phyloP scores from a whole-genome alignment of 257 asterid species.

The Jacaranda mimosifolia region DNA sequence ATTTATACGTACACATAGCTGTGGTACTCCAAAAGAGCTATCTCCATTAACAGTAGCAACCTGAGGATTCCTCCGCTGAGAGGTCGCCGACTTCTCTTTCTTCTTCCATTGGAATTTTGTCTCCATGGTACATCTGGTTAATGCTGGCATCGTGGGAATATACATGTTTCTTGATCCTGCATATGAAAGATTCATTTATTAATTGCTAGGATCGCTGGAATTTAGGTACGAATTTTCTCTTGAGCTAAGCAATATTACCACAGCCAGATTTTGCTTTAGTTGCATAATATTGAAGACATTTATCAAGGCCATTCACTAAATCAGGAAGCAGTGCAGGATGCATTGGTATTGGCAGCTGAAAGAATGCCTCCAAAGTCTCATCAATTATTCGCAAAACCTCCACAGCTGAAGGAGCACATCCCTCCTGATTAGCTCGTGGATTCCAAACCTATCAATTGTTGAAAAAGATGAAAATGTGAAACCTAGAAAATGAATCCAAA shows the following conservation, averaged over 20 bases:
- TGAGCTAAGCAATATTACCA: constrained; percentile 59
- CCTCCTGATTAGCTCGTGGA: constrained; percentile 83
- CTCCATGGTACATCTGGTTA: constrained; percentile 81
- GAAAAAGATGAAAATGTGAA: constrained; percentile 1
- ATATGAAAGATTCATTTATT: constrained; percentile 18
- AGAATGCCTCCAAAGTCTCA: constrained; percentile 92
- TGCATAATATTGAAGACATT: constrained; percentile 85
- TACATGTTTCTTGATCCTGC: constrained; percentile 83
- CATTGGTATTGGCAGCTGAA: constrained; percentile 93
- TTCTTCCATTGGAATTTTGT: constrained; percentile 80
- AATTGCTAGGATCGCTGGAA: constrained; percentile 10
- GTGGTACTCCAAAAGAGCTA: constrained; percentile 69
- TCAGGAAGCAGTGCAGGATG: constrained; percentile 96
- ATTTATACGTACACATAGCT: constrained; percentile 86
- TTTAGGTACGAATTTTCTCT: background rate
- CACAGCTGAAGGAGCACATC: constrained; percentile 86
- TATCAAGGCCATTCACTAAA: constrained; percentile 81
- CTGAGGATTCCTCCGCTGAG: constrained; percentile 77
- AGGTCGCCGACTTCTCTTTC: constrained; percentile 67
- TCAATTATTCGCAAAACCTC: constrained; percentile 87
- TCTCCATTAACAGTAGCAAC: constrained; percentile 78
- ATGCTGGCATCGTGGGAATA: constrained; percentile 88
- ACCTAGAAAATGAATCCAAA: constrained; percentile 8
- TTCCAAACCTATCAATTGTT: constrained; percentile 74
- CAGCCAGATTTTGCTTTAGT: constrained; percentile 88